Conservation (phyloP, 257 asterid species). For the Solanum bulbocastanum region DNA sequence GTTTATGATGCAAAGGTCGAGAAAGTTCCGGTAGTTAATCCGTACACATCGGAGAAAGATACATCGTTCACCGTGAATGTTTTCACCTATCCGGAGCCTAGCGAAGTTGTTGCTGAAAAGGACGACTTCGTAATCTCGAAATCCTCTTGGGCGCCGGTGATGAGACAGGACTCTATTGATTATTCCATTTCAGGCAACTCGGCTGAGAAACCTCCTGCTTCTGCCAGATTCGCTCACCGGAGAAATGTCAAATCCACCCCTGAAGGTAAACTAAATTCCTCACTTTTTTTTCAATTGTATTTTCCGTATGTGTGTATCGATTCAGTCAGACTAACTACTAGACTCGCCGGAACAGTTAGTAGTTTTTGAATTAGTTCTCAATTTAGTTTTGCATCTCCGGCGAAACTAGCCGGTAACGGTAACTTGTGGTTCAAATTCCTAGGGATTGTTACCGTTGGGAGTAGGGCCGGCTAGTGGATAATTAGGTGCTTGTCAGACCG, state of each 20-base stretch:
- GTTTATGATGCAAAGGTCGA: slow-evolving; percentile 9
- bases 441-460: slow-evolving; percentile 36
- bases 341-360: not conserved
- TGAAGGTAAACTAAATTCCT: slow-evolving; percentile 39
- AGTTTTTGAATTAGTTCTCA: not conserved
- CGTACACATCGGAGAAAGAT: not conserved
- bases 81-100: slow-evolving; percentile 1
- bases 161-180: slow-evolving; percentile 7
- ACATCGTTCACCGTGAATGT: not conserved
- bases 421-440: slow-evolving; percentile 2
- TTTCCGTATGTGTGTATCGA: not conserved
- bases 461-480: not conserved
- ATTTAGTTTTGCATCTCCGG: not conserved
- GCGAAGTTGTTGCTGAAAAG: slow-evolving; percentile 11
- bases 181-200: not conserved
- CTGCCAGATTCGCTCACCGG: slow-evolving; percentile 70
- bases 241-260: slow-evolving; percentile 47
- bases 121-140: slow-evolving; percentile 22
- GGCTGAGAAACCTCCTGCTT: slow-evolving; percentile 45
- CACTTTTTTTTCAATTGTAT: not conserved
- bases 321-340: not conserved
- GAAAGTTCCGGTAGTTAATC: not conserved
- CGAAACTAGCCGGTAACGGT: slow-evolving; percentile 12
- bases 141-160: slow-evolving; percentile 14
- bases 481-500: not conserved